These are phyloP conservation scores for Oenanthe sinensis DNA, from an alignment of 129 eudicot species.

Conservation along the genomic window DNA sequence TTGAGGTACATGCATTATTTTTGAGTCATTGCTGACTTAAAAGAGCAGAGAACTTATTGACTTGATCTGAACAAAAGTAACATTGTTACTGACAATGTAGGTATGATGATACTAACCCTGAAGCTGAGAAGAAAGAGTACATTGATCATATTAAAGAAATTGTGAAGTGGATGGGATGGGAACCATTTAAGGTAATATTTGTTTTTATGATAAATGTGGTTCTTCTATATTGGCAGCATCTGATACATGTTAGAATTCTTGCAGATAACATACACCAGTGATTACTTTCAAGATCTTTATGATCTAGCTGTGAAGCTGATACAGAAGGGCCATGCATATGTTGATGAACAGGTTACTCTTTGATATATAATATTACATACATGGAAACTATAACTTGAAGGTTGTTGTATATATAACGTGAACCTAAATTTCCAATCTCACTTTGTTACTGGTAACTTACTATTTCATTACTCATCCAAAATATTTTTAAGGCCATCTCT, in stretches of 20 bases:
- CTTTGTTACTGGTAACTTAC: too few species aligned
- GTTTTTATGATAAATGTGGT: not conserved
- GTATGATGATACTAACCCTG: slow-evolving; percentile 97
- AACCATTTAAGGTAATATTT: slow-evolving; percentile 66
- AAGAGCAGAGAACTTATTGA: not conserved
- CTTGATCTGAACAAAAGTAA: not conserved
- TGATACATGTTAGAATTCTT: slow-evolving; percentile 11
- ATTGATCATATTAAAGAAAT: slow-evolving; percentile 94
- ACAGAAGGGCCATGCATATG: slow-evolving; percentile 82
- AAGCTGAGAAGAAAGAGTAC: slow-evolving; percentile 97
- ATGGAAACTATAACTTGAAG: not conserved
- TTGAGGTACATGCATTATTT: not conserved
- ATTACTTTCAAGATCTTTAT: slow-evolving; percentile 82
- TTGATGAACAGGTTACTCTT: slow-evolving; percentile 81
- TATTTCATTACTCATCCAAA: not conserved
- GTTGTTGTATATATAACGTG: not conserved
- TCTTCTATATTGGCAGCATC: slow-evolving; percentile 2
- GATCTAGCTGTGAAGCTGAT: slow-evolving; percentile 91
- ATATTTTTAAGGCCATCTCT: not conserved
- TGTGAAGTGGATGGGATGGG: slow-evolving; percentile 98
- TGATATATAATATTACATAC: not conserved
- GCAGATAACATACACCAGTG: slow-evolving; percentile 94
- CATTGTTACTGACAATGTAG: slow-evolving; percentile 18
- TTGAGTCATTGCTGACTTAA: not conserved
- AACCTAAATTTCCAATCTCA: not conserved